Conservation (phyloP, 2,329 filamentous ascomycete genomes). For the Penicillium sp. region DNA sequence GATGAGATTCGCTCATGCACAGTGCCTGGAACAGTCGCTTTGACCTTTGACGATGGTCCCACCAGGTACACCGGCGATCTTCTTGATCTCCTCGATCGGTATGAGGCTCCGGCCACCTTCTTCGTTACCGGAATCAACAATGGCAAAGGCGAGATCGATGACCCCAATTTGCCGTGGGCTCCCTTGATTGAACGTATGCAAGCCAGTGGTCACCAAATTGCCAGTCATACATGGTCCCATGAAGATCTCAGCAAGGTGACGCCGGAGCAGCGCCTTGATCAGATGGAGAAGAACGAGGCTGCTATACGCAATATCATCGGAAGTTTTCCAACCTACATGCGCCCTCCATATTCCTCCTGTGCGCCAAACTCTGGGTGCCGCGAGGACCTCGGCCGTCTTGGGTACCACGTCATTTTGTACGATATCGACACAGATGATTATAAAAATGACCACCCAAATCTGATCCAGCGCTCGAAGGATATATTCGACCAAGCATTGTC, state of each 20-base stretch:
- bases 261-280: slow-evolving; percentile 35
- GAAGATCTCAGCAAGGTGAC: slow-evolving; percentile 45
- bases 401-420: slow-evolving; percentile 50
- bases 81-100: slow-evolving; percentile 58
- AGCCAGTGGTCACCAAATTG: slow-evolving; percentile 50
- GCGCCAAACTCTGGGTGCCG: slow-evolving; percentile 38
- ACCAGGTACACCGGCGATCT: slow-evolving; percentile 60
- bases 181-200: slow-evolving; percentile 43
- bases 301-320: slow-evolving; percentile 50
- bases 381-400: slow-evolving; percentile 44
- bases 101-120: slow-evolving; percentile 65
- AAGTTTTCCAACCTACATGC: slow-evolving; percentile 53
- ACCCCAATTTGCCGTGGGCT: slow-evolving; percentile 40
- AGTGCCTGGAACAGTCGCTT: slow-evolving; percentile 58
- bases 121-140: slow-evolving; percentile 58
- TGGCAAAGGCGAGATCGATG: slow-evolving; percentile 46
- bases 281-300: slow-evolving; percentile 50
- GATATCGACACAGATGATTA: slow-evolving; percentile 51
- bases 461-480: slow-evolving; percentile 42
- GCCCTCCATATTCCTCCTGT: slow-evolving; percentile 50
- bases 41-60: slow-evolving; percentile 68
- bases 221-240: slow-evolving; percentile 54
- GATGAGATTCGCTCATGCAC: slow-evolving; percentile 39
- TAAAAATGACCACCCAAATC: slow-evolving; percentile 37
- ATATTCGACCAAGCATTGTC: slow-evolving; percentile 38